Conservation (phyloP, 192 early-diverging fungal species). For the Anaeromyces robustus region DNA sequence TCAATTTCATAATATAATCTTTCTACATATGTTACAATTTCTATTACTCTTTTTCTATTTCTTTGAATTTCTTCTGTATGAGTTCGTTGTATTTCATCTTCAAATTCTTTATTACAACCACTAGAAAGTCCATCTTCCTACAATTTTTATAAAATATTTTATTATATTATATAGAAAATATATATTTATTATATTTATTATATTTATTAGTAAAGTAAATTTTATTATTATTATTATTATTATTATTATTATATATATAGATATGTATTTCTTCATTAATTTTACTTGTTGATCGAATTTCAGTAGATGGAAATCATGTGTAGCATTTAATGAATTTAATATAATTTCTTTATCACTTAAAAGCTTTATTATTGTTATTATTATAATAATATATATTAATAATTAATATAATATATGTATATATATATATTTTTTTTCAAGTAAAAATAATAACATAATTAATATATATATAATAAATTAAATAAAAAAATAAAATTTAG, state of each 20-base stretch:
- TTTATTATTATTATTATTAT: too few species aligned
- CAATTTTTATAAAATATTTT: neutral
- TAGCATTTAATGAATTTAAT: slow-evolving; percentile 35
- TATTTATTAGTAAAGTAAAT: too few species aligned
- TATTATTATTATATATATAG: too few species aligned
- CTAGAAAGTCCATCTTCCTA: slow-evolving; percentile 37
- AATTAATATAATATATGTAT: too few species aligned
- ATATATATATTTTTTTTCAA: too few species aligned
- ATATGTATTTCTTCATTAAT: too few species aligned
- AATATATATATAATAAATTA: too few species aligned
- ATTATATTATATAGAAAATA: too few species aligned
- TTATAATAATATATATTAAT: slow-evolving; percentile 9
- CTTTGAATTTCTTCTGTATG: slow-evolving; percentile 31
- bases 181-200: too few species aligned
- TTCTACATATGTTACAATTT: slow-evolving; percentile 39
- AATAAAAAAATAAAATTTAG: too few species aligned
- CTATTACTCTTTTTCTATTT: slow-evolving; percentile 33
- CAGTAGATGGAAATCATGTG: slow-evolving; percentile 35
- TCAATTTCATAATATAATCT: slow-evolving; percentile 35
- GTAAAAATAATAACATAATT: too few species aligned
- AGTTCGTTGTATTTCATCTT: slow-evolving; percentile 18
- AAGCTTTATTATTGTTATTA: slow-evolving; percentile 13
- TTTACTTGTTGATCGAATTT: slow-evolving; percentile 29
- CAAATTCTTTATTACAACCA: slow-evolving; percentile 27
- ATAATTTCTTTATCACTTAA: slow-evolving; percentile 40